Evolutionary conservation across 805 yeast species (phyloP).

Genomic region (Lachancea meyersii): DNA sequence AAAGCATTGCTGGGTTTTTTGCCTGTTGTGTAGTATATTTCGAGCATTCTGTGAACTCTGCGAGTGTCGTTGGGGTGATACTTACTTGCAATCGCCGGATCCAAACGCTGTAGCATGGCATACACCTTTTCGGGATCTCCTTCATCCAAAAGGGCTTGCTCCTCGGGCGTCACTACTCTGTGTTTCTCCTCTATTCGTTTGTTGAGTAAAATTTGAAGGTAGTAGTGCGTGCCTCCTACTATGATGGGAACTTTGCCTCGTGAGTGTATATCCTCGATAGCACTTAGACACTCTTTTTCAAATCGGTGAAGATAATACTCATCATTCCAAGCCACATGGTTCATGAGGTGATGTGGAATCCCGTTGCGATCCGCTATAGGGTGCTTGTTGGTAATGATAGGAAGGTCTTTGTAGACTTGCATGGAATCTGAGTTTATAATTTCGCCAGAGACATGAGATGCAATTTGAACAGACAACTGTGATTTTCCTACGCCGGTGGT

Average conservation of each 20-base stretch:
- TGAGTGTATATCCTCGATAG: constrained; percentile 57
- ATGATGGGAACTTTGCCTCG: constrained; percentile 76
- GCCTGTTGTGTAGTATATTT: constrained; percentile 65
- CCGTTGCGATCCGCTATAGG: constrained; percentile 73
- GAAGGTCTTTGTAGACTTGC: constrained; percentile 79
- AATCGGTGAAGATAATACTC: constrained; percentile 80
- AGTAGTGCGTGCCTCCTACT: constrained; percentile 96
- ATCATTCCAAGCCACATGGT: constrained; percentile 73
- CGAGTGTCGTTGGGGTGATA: constrained; percentile 90
- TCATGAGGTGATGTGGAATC: constrained; percentile 78
- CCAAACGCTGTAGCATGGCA: constrained; percentile 43
- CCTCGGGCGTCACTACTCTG: constrained; percentile 26
- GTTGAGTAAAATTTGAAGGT: constrained; percentile 70
- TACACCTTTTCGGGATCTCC: constrained; percentile 36
- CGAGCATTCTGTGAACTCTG: constrained; percentile 72
- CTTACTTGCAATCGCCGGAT: constrained; percentile 68
- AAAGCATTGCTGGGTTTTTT: constrained; percentile 66
- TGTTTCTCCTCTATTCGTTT: constrained; percentile 38
- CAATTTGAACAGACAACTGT: constrained; percentile 59
- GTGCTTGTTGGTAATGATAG: constrained; percentile 85
- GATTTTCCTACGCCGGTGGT: constrained; percentile 98
- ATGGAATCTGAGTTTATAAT: constrained; percentile 93
- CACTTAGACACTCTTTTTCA: constrained; percentile 56
- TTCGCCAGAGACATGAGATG: constrained; percentile 74
- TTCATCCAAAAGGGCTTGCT: constrained; percentile 43